These are phyloP conservation scores for Cenchrus fungigraminus DNA, from an alignment of 176 grass and related monocot genomes.

Conservation along the genomic window DNA sequence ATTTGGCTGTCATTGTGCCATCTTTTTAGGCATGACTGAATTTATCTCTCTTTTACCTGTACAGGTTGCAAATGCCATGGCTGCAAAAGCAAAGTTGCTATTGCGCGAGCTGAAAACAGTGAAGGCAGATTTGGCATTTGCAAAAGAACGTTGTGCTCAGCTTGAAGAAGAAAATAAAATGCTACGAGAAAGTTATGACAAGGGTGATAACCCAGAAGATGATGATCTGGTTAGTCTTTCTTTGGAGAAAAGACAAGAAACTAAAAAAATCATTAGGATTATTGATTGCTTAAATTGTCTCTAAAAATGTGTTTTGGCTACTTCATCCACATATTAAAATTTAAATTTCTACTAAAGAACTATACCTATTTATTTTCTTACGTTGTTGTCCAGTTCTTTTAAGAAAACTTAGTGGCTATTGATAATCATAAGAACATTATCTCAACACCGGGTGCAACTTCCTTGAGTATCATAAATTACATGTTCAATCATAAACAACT, in stretches of 20 bases:
- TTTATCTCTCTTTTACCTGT: slow-evolving; percentile 13
- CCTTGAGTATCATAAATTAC: background rate
- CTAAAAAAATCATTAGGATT: background rate
- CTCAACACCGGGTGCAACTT: slow-evolving; percentile 1
- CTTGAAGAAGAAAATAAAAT: slow-evolving; percentile 97
- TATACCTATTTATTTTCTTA: slow-evolving; percentile 11
- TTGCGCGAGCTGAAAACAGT: slow-evolving; percentile 91
- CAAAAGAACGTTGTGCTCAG: slow-evolving; percentile 93
- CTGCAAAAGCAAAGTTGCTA: slow-evolving; percentile 97
- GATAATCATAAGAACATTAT: slow-evolving; percentile 8
- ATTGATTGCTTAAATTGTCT: slow-evolving; percentile 14
- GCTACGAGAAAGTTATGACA: slow-evolving; percentile 75
- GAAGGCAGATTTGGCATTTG: slow-evolving; percentile 94
- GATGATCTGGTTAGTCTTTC: slow-evolving; percentile 83
- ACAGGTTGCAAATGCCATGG: slow-evolving; percentile 98
- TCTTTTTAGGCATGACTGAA: slow-evolving; percentile 10
- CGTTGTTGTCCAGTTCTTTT: background rate
- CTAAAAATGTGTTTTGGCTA: background rate
- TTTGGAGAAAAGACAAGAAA: background rate
- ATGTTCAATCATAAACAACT: background rate
- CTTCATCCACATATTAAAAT: background rate
- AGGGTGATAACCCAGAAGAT: slow-evolving; percentile 86
- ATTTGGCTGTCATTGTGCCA: background rate
- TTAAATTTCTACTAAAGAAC: slow-evolving; percentile 1
- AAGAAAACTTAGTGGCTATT: background rate